These are phyloP conservation scores for Paracamarosporium sp. DNA, from an alignment of 2,329 filamentous ascomycete species.

Conservation along the genomic window DNA sequence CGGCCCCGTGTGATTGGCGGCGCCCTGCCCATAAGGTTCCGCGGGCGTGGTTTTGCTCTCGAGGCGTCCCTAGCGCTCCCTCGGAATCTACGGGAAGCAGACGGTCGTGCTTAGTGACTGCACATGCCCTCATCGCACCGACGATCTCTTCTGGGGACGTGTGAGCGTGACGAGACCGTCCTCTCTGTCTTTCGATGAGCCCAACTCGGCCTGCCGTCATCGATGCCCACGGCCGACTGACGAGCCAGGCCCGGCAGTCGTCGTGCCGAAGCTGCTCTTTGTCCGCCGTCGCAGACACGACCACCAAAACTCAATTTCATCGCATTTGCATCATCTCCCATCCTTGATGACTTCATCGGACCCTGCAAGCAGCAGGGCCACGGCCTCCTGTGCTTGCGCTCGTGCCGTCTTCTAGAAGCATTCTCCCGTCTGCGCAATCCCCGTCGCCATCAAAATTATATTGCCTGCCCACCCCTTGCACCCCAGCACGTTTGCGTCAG, in stretches of 20 bases:
- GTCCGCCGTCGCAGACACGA: neutral
- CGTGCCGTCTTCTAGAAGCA: slow-evolving; percentile 42
- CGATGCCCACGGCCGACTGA: neutral
- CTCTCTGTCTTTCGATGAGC: neutral
- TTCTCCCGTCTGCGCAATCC: slow-evolving; percentile 33
- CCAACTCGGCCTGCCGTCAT: neutral
- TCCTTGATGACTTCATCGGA: too few species aligned
- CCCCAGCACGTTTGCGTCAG: neutral
- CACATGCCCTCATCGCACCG: slow-evolving; percentile 17
- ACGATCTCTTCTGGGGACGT: slow-evolving; percentile 3
- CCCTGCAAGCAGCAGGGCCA: too few species aligned
- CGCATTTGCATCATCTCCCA: slow-evolving; percentile 18
- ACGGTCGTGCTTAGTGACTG: slow-evolving; percentile 21
- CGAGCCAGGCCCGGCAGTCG: neutral
- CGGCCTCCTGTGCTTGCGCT: too few species aligned
- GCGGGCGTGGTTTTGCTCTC: slow-evolving; percentile 35
- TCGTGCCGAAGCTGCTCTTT: neutral
- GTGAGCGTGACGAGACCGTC: slow-evolving; percentile 4
- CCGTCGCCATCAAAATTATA: slow-evolving; percentile 37
- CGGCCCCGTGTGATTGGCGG: slow-evolving; percentile 24
- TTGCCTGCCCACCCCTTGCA: slow-evolving; percentile 31
- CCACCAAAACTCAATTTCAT: neutral
- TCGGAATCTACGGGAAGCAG: slow-evolving; percentile 33
- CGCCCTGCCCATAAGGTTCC: slow-evolving; percentile 24
- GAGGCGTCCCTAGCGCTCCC: slow-evolving; percentile 37